Base-by-base conservation (phyloP, 1,284 basidiomycete genomes). In the Calocybe gambosa region DNA sequence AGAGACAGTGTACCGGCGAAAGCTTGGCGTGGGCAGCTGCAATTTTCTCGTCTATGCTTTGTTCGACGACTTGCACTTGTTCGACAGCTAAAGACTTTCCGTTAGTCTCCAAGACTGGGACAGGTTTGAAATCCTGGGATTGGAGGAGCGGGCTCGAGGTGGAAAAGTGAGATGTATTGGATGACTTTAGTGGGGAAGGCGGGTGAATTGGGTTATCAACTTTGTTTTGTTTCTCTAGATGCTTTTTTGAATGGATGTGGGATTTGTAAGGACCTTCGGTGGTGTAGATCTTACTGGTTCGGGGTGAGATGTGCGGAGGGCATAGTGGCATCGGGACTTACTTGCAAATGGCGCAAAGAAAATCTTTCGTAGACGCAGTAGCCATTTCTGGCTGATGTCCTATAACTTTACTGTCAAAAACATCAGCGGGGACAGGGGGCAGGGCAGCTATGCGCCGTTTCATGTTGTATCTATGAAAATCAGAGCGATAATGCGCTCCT, bases 401-500 rank as follows among this genome's bases (percentile, higher is more conserved):
- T 23, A 87, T 62, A n/a, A 97, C 87, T 62, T 98, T 99, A 59
- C 92, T 81, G 59, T 93, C 88, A 72, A 98, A 99, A 0, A 86
- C 62, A 5, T 75, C 67, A 0, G 77, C 78, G 49, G 82, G 84
- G 58, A 99, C 83, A 2, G 96, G 94, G 3, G 92, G 87, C 1
- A 99, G 76, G 12, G 80, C 83, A 5, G 96, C 94, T 15, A 98
- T 91, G 31, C 93, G 83, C 53, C 96, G 86, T 71, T 97, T 97
- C 85, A 97, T 93, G 65, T 99, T 99, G 70, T 99, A 99, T 43
- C 94, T 77, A 68, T 99, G 96, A 64, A 91, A 85, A 66, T 99
- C 96, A 29, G 92, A 92, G 55, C 83, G 82, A 66, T 96, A 98
- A 64, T 99, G 96, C 0, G 74, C 70, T 51, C 96, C 85, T 88